A percentile compares a stretch with the other conserved stretches of the same genome.
phyloP scores from a whole-genome alignment of 495 filamentous ascomycete species.

The Aspergillus sclerotioniger region DNA sequence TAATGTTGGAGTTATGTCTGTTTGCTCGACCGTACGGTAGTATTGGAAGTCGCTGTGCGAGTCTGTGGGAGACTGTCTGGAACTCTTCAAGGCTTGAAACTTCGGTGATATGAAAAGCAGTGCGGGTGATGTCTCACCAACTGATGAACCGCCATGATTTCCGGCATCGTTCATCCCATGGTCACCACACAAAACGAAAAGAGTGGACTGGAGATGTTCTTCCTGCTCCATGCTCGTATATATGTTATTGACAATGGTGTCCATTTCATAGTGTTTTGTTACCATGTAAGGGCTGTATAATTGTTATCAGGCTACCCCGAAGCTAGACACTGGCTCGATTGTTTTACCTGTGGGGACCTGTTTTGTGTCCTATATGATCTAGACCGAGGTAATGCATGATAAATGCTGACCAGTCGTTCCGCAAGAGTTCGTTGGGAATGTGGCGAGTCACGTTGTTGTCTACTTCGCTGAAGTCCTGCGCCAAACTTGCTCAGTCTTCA shows the following conservation, averaged over 20 bases:
- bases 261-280: slow-evolving; percentile 94
- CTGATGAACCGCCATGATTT: slow-evolving; percentile 90
- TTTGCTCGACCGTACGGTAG: slow-evolving; percentile 83
- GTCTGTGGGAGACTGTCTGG: slow-evolving; percentile 40
- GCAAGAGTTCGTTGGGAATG: slow-evolving; percentile 68
- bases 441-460: slow-evolving; percentile 97
- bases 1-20: slow-evolving; percentile 88
- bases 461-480: slow-evolving; percentile 95
- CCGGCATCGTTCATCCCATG: slow-evolving; percentile 99
- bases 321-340: background rate
- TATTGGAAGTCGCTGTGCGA: slow-evolving; percentile 63
- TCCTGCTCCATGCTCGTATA: slow-evolving; percentile 71
- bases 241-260: slow-evolving; percentile 71
- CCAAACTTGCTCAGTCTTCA: slow-evolving; percentile 22
- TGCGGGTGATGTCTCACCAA: slow-evolving; percentile 90
- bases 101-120: slow-evolving; percentile 90
- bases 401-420: slow-evolving; percentile 87
- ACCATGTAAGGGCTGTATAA: slow-evolving; percentile 75
- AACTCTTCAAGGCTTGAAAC: slow-evolving; percentile 54
- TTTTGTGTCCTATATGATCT: slow-evolving; percentile 97
- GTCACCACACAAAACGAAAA: slow-evolving; percentile 87
- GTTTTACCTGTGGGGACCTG: slow-evolving; percentile 76
- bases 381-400: slow-evolving; percentile 94
- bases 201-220: slow-evolving; percentile 67
- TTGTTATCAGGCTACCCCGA: slow-evolving; percentile 13